Evolutionary conservation across 2,329 filamentous ascomycete species (phyloP).

Genomic region (Venturia nashicola): DNA sequence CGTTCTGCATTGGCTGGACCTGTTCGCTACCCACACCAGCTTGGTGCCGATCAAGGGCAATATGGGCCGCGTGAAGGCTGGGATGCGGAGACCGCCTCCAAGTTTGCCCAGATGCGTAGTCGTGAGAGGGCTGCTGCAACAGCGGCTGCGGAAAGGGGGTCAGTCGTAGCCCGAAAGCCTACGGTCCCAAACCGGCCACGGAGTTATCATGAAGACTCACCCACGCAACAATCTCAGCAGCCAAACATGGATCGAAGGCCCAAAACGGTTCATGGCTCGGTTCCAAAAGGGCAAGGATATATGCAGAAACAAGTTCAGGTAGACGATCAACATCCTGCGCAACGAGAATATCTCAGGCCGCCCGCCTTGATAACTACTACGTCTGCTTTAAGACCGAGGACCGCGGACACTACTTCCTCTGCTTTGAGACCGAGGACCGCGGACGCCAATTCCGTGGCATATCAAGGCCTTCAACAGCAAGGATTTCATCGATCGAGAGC

Average conservation of each 20-base stretch:
- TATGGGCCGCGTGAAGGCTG: conserved; percentile 22
- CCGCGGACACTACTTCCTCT: background rate
- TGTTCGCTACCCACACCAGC: conserved; percentile 21
- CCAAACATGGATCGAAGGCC: background rate
- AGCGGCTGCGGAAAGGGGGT: background rate
- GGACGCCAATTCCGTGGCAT: background rate
- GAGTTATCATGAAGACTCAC: background rate
- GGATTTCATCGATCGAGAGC: background rate
- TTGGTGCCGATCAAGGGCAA: conserved; percentile 18
- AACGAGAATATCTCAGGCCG: background rate
- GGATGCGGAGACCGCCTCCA: conserved; percentile 22
- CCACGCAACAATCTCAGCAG: background rate
- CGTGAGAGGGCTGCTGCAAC: conserved; percentile 17
- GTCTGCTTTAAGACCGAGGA: background rate
- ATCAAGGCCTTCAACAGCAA: background rate
- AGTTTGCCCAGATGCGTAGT: conserved; percentile 23
- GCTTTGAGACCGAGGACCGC: background rate
- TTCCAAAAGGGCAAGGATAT: background rate
- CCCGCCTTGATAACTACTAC: background rate
- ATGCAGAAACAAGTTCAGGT: background rate
- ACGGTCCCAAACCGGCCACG: background rate
- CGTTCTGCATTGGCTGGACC: conserved; percentile 11
- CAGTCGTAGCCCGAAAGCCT: background rate
- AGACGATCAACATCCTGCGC: background rate
- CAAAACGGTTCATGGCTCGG: background rate